Evolutionary conservation across 2,329 filamentous ascomycete species (phyloP).

Genomic region (Xenoacremonium recifei): DNA sequence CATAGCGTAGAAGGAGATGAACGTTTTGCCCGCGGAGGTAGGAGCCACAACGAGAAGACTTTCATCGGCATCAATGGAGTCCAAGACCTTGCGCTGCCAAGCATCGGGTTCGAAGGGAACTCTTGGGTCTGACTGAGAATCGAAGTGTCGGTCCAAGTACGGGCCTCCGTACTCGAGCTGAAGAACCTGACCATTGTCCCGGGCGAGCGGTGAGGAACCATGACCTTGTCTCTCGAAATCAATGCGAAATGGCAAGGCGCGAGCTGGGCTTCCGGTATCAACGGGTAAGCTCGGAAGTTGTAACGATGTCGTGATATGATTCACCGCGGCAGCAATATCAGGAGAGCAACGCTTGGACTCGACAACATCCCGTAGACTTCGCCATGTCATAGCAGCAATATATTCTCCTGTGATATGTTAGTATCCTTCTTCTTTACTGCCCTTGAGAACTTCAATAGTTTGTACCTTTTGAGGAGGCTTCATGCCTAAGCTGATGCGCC

Average conservation of each 20-base stretch:
- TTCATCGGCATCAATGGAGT: slow-evolving; percentile 67
- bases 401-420: slow-evolving; percentile 14
- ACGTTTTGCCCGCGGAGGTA: slow-evolving; percentile 78
- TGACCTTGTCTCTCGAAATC: neutral
- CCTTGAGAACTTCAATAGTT: neutral
- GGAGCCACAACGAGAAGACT: slow-evolving; percentile 76
- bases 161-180: slow-evolving; percentile 69
- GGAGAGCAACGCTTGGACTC: slow-evolving; percentile 11
- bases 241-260: slow-evolving; percentile 9
- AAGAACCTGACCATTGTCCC: slow-evolving; percentile 39
- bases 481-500: slow-evolving; percentile 1
- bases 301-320: slow-evolving; percentile 10
- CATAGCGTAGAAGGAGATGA: slow-evolving; percentile 84
- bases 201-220: neutral
- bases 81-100: slow-evolving; percentile 73
- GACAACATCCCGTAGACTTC: slow-evolving; percentile 17
- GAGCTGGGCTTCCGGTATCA: neutral
- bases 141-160: slow-evolving; percentile 73
- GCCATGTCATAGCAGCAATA: slow-evolving; percentile 23
- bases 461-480: slow-evolving; percentile 5
- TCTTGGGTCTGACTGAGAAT: slow-evolving; percentile 64
- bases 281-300: slow-evolving; percentile 7
- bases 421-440: neutral
- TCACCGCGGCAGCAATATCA: slow-evolving; percentile 8
- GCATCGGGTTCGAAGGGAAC: slow-evolving; percentile 71